Evolutionary conservation across 352 stramenopile genomes (phyloP).

Genomic region (Saprolegnia parasitica): DNA sequence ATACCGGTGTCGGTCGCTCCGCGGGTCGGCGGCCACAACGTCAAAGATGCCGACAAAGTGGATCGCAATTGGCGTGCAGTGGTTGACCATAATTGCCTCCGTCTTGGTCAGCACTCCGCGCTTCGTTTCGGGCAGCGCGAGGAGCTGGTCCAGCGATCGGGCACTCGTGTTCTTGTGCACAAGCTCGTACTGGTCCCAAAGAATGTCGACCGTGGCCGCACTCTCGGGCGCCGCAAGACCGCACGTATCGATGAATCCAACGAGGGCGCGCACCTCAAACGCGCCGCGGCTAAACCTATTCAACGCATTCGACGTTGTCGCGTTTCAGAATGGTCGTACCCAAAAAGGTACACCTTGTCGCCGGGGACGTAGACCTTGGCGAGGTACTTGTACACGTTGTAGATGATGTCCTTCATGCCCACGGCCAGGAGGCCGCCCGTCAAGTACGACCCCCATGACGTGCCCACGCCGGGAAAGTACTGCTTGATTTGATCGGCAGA

Average conservation of each 20-base stretch:
- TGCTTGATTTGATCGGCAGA: neutral
- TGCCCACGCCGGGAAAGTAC: slow-evolving; percentile 4
- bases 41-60: slow-evolving; percentile 20
- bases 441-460: slow-evolving; percentile 4
- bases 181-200: slow-evolving; percentile 9
- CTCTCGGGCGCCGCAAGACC: neutral
- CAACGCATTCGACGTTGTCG: neutral
- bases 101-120: neutral
- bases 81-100: neutral
- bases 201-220: neutral
- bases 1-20: slow-evolving; percentile 2
- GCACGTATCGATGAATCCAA: slow-evolving; percentile 7
- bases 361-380: neutral
- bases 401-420: slow-evolving; percentile 13
- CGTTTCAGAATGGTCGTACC: neutral
- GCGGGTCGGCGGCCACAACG: slow-evolving; percentile 6
- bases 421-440: neutral
- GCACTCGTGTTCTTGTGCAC: slow-evolving; percentile 5
- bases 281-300: slow-evolving; percentile 2
- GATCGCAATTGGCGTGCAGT: neutral
- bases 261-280: slow-evolving; percentile 4
- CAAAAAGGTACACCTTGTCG: slow-evolving; percentile 7
- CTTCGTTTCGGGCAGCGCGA: neutral
- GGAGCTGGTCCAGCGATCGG: neutral
- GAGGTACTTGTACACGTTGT: neutral